Base-by-base conservation (phyloP, 2,329 filamentous ascomycete genomes). In the Talaromyces sp. region DNA sequence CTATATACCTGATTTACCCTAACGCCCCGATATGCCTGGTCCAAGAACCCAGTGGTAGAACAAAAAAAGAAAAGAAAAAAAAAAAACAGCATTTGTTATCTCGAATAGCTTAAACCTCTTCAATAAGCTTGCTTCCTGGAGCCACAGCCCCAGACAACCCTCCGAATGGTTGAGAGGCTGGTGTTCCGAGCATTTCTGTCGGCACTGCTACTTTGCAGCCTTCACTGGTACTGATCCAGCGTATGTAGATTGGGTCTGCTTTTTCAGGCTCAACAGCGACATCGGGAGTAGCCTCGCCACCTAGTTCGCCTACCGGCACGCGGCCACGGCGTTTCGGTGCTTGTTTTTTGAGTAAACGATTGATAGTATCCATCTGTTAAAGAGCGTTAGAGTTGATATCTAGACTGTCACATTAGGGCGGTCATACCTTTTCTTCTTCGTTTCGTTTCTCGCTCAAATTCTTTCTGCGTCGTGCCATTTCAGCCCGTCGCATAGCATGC, bases 391-490 rank as follows among this genome's bases (percentile, higher is more conserved):
- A 27, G 6, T 45, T 19, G 35, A 45, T 11, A 35, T 16, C 24
- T 33, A 19, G 3, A 35, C 7, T 13, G 27, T 5, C n/a, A n/a
- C 31, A 24, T 16, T 3, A 8, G 22, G 11, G 37, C 13, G 10
- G 47, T 31, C 37, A 48, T 72, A 88, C 86, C 83, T 91, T 92
- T 75, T 91, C 89, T 78, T 92, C 89, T 72, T 91, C 89, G 63
- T 90, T 90, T n/a, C 89, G 84, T 79, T 91, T 90, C 77, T 91
- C 89, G 65, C 87, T 90, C 37, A 91, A 80, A 68, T 91, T 91
- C 78, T 91, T 91, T 66, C 89, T 81, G 62, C 89, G 83, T 64
- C 89, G 81, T 9, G 89, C 89, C 88, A 91, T 91, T 74, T 92
- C 89, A 8, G 88, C 87, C 63, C 89, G 82, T 58, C 89, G 84